Evolutionary conservation across 352 stramenopile species (phyloP).

Genomic region (Albugo laibachii): DNA sequence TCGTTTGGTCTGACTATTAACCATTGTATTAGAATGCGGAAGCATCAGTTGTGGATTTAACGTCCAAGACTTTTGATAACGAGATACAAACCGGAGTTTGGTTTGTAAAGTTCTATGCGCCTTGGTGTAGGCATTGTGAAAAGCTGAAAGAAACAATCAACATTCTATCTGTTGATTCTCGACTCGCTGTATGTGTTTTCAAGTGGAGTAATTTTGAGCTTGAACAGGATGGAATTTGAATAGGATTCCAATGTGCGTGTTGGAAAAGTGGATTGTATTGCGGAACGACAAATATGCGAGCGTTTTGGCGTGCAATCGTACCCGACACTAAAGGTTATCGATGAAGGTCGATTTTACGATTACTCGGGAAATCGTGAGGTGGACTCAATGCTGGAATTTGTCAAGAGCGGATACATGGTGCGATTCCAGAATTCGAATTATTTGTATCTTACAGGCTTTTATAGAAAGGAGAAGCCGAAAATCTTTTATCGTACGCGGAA

Average conservation of each 20-base stretch:
- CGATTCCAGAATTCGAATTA: not conserved
- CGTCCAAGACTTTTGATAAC: conserved; percentile 20
- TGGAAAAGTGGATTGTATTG: conserved; percentile 63
- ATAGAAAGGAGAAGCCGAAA: conserved; percentile 24
- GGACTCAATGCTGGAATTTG: conserved; percentile 28
- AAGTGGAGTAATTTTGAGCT: conserved; percentile 6
- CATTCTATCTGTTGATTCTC: conserved; percentile 19
- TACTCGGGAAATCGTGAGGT: conserved; percentile 43
- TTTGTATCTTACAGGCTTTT: not conserved
- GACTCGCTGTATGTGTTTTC: conserved; percentile 9
- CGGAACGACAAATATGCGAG: conserved; percentile 46
- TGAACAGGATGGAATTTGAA: not conserved
- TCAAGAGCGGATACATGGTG: conserved; percentile 46
- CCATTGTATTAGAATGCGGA: too few relatives aligned
- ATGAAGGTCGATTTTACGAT: conserved; percentile 37
- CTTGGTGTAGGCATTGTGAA: conserved; percentile 74
- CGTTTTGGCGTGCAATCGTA: conserved; percentile 67
- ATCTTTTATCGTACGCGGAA: conserved; percentile 28
- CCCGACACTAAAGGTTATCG: conserved; percentile 60
- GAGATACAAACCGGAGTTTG: conserved; percentile 30
- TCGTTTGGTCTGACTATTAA: too few relatives aligned
- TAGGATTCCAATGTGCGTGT: conserved; percentile 20
- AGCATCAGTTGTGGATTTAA: conserved; percentile 1
- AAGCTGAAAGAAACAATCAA: conserved; percentile 47
- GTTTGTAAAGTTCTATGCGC: conserved; percentile 75